phyloP scores from a whole-genome alignment of 345 rosid genomes.

The Arabis alpina region DNA sequence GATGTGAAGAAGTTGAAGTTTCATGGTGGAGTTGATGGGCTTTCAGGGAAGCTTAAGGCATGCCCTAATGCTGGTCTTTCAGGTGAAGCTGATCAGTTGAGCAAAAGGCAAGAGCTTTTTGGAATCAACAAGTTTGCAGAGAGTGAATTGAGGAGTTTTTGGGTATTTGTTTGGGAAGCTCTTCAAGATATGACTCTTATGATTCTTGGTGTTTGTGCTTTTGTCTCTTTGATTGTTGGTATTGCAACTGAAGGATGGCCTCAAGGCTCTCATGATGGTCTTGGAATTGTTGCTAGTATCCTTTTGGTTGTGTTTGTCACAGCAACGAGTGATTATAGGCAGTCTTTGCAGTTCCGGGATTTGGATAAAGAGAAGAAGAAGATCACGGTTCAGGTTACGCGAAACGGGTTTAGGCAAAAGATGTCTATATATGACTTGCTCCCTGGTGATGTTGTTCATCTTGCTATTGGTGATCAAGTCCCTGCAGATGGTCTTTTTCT shows the following conservation, averaged over 20 bases:
- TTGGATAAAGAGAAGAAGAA: conserved; percentile 93
- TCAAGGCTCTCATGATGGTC: conserved; percentile 90
- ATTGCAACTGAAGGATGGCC: conserved; percentile 96
- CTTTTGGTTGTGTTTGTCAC: conserved; percentile 89
- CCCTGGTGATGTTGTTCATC: conserved; percentile 90
- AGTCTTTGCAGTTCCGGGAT: conserved; percentile 83
- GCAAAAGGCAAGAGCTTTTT: conserved; percentile 62
- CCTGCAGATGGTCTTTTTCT: conserved; percentile 92
- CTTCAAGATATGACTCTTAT: conserved; percentile 91
- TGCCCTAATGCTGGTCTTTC: conserved; percentile 62
- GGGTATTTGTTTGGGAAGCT: conserved; percentile 94
- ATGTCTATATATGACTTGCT: conserved; percentile 84
- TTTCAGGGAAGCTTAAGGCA: conserved; percentile 66
- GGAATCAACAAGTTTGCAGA: conserved; percentile 91
- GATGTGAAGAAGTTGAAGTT: conserved; percentile 73
- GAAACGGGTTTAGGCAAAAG: conserved; percentile 83
- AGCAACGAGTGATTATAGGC: conserved; percentile 87
- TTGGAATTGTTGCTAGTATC: conserved; percentile 88
- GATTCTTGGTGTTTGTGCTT: conserved; percentile 87
- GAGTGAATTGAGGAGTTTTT: conserved; percentile 60
- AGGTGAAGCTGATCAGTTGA: conserved; percentile 42
- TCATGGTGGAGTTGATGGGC: conserved; percentile 77
- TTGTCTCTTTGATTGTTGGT: conserved; percentile 85
- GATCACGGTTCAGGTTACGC: conserved; percentile 74
- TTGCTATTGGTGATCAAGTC: conserved; percentile 87